These are phyloP conservation scores for Citeromyces nyonsensis DNA, from an alignment of 805 yeast species.

Conservation along the genomic window DNA sequence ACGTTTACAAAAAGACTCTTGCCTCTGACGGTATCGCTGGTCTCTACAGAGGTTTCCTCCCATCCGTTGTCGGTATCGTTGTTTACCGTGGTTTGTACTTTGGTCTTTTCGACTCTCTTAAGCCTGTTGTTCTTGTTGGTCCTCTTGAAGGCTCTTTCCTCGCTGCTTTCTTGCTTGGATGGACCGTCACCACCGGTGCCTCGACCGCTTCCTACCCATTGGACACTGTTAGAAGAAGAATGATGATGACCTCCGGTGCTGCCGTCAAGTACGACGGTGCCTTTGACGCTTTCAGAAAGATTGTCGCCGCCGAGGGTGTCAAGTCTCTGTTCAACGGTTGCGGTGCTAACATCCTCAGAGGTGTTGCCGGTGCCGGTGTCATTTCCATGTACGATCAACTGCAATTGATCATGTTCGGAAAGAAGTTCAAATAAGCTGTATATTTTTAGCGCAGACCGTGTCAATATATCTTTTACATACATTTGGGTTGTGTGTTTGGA, in stretches of 20 bases:
- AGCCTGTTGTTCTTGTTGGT: constrained; percentile 91
- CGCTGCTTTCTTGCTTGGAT: constrained; percentile 92
- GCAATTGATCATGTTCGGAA: constrained; percentile 89
- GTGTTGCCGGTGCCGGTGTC: constrained; percentile 99
- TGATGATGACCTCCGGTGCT: constrained; percentile 99
- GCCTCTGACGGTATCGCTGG: constrained; percentile 96
- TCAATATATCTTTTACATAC: too few species aligned
- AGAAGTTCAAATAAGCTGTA: constrained; percentile 61
- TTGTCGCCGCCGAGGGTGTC: constrained; percentile 94
- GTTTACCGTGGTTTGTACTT: constrained; percentile 99
- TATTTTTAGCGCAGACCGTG: constrained; percentile 2
- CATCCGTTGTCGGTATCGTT: constrained; percentile 93
- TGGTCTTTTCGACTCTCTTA: constrained; percentile 93
- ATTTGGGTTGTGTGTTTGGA: too few species aligned
- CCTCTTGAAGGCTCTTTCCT: constrained; percentile 87
- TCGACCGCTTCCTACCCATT: constrained; percentile 98
- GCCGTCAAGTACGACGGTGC: constrained; percentile 95
- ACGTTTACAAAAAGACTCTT: constrained; percentile 91
- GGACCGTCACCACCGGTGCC: constrained; percentile 97
- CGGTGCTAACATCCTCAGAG: constrained; percentile 99
- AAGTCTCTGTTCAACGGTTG: constrained; percentile 94
- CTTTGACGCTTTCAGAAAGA: constrained; percentile 80
- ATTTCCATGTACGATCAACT: constrained; percentile 95
- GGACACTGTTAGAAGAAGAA: constrained; percentile 98
- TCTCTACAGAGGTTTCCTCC: constrained; percentile 98